Evolutionary conservation across 1,139 yeast genomes (phyloP).

Genomic region (Hansenula anomala): DNA sequence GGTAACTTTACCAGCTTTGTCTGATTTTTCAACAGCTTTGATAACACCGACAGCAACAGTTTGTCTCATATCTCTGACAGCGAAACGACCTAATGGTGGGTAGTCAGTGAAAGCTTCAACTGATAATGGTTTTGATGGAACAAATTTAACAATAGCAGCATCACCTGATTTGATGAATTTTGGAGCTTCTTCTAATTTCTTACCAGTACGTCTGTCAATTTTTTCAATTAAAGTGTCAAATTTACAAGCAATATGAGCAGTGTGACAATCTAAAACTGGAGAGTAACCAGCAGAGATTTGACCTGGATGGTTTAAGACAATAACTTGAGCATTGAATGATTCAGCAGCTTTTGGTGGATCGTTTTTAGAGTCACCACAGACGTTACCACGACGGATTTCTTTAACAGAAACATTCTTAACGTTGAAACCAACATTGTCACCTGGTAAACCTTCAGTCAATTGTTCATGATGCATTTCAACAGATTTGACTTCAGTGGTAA

Average conservation of each 20-base stretch:
- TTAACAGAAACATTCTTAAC: conserved; percentile 91
- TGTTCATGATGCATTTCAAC: conserved; percentile 94
- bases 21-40: conserved; percentile 96
- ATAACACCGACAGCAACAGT: conserved; percentile 99
- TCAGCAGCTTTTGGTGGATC: conserved; percentile 85
- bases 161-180: conserved; percentile 91
- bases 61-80: conserved; percentile 99
- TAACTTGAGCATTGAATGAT: conserved; percentile 86
- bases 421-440: conserved; percentile 95
- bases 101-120: conserved; percentile 95
- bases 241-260: conserved; percentile 93
- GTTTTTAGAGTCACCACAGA: conserved; percentile 92
- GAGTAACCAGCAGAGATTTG: conserved; percentile 91
- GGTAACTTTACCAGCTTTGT: conserved; percentile 96
- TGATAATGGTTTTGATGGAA: conserved; percentile 96
- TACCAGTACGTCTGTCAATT: conserved; percentile 95
- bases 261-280: conserved; percentile 93
- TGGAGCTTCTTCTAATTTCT: conserved; percentile 77
- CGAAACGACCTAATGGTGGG: conserved; percentile 99
- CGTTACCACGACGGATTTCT: conserved; percentile 95
- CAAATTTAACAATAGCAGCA: conserved; percentile 87
- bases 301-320: conserved; percentile 91
- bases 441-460: conserved; percentile 81
- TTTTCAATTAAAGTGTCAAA: conserved; percentile 79
- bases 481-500: conserved; percentile 90